Evolutionary conservation across 129 eudicot genomes (phyloP).

Genomic region (Saposhnikovia divaricata): DNA sequence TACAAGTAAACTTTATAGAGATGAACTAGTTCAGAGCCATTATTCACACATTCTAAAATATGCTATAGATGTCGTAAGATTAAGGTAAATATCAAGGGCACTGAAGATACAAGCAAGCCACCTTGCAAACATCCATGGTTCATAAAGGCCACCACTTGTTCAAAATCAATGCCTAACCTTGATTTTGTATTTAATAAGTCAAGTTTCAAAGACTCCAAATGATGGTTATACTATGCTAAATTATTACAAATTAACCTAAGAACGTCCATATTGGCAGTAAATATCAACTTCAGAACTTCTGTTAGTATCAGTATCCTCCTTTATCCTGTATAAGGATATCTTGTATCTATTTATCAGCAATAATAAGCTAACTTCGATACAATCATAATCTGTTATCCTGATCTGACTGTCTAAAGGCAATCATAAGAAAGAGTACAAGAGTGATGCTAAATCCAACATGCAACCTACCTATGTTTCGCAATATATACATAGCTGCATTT

Average conservation of each 20-base stretch:
- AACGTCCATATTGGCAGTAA: background rate
- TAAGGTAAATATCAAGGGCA: background rate
- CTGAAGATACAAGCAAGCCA: background rate
- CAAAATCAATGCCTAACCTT: background rate
- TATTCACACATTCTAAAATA: background rate
- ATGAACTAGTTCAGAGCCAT: background rate
- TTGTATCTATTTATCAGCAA: background rate
- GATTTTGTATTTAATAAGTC: background rate
- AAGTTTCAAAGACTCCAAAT: background rate
- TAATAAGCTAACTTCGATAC: background rate
- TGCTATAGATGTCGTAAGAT: background rate
- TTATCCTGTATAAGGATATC: background rate
- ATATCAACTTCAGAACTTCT: background rate
- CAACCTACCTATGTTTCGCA: background rate
- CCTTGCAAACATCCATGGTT: background rate
- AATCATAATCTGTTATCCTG: background rate
- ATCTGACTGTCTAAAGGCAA: background rate
- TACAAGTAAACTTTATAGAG: background rate
- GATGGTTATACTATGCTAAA: background rate
- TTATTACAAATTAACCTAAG: background rate
- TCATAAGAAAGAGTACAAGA: background rate
- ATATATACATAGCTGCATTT: background rate
- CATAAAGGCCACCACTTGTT: background rate
- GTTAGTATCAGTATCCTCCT: background rate
- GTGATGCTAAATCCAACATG: background rate